phyloP scores from a whole-genome alignment of 2,329 filamentous ascomycete species.

The Incumbomyces delicatus region DNA sequence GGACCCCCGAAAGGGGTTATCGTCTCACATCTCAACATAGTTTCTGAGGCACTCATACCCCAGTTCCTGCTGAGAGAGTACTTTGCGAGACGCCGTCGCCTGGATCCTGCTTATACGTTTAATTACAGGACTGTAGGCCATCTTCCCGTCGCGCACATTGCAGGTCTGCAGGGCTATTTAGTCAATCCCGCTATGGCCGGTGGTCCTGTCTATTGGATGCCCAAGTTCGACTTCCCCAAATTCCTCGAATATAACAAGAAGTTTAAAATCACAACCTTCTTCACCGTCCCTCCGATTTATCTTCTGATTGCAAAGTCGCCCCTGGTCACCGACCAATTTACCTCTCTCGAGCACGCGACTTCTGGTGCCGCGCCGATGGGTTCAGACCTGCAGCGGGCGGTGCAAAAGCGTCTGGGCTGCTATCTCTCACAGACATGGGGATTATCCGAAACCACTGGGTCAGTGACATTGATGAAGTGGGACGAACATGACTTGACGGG shows the following conservation, averaged over 20 bases:
- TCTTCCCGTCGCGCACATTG: constrained; percentile 39
- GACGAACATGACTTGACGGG: constrained; percentile 17
- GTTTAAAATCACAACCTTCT: constrained; percentile 45
- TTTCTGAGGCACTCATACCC: constrained; percentile 28
- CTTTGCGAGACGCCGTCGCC: constrained; percentile 20
- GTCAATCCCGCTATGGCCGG: constrained; percentile 39
- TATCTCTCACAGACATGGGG: constrained; percentile 17
- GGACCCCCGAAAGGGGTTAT: constrained; percentile 22
- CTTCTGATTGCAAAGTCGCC: constrained; percentile 51
- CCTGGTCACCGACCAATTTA: constrained; percentile 47
- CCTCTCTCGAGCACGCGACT: constrained; percentile 37
- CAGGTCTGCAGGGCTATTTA: constrained; percentile 39
- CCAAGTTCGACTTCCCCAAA: constrained; percentile 45
- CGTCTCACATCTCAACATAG: constrained; percentile 30
- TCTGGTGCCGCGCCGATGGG: constrained; percentile 50
- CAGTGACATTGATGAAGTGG: constrained; percentile 17
- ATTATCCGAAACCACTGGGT: constrained; percentile 18
- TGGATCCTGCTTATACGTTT: constrained; percentile 22
- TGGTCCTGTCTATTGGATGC: constrained; percentile 53
- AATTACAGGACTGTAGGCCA: constrained; percentile 35
- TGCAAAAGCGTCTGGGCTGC: constrained; percentile 39
- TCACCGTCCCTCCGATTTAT: constrained; percentile 53
- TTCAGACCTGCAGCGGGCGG: constrained; percentile 43
- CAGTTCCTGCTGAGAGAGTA: constrained; percentile 21
- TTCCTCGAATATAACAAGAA: constrained; percentile 46